A percentile compares a stretch with the other conserved stretches of the same genome.
Conservation (phyloP, 257 asterid genomes). For the Craterostigma plantagineum region DNA sequence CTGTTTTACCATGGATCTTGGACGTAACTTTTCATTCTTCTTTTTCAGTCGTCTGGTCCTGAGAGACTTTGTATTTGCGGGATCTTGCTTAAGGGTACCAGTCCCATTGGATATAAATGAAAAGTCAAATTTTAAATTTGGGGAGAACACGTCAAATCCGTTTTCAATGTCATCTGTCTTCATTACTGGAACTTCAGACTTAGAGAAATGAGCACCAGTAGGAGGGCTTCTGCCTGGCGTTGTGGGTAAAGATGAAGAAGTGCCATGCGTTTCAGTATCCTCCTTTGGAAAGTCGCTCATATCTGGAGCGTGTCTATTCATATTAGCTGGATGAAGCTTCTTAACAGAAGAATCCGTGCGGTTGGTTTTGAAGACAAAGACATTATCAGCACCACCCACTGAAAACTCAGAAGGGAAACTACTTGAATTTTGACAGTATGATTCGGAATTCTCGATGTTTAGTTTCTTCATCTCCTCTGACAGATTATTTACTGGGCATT, state of each 20-base stretch:
- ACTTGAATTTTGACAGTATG: conserved; percentile 15
- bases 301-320: conserved; percentile 12
- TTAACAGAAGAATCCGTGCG: conserved; percentile 13
- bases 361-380: conserved; percentile 26
- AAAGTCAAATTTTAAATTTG: conserved; percentile 24
- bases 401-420: conserved; percentile 10
- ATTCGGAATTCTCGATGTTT: conserved; percentile 27
- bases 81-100: conserved; percentile 15
- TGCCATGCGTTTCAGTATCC: conserved; percentile 9
- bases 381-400: conserved; percentile 11
- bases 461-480: conserved; percentile 38
- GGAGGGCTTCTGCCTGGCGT: conserved; percentile 13
- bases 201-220: conserved; percentile 12
- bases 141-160: conserved; percentile 17
- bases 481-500: conserved; percentile 24
- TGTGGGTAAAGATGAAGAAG: conserved; percentile 16
- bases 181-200: conserved; percentile 15
- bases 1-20: conserved; percentile 19
- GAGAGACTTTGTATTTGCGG: conserved; percentile 18
- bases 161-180: conserved; percentile 23
- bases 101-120: conserved; percentile 9
- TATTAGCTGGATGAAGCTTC: conserved; percentile 18
- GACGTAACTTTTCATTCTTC: conserved; percentile 30
- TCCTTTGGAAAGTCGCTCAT: conserved; percentile 10
- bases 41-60: conserved; percentile 32